These are phyloP conservation scores for Aquilaria sinensis DNA, from an alignment of 345 rosid genomes.

Conservation along the genomic window DNA sequence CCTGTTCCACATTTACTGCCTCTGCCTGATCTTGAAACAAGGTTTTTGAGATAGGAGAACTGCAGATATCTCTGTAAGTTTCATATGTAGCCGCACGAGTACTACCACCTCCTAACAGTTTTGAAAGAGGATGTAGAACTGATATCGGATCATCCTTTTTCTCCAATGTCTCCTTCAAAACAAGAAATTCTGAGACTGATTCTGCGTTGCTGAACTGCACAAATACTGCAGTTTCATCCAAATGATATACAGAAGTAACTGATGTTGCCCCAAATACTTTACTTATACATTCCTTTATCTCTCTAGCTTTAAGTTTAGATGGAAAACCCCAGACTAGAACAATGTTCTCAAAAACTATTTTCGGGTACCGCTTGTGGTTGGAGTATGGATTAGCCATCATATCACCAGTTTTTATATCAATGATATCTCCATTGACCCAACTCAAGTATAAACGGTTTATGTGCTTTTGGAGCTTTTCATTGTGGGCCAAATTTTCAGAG, in stretches of 20 bases:
- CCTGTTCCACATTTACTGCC: constrained; percentile 49
- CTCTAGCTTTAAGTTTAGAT: constrained; percentile 46
- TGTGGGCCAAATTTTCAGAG: constrained; percentile 32
- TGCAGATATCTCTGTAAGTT: constrained; percentile 78
- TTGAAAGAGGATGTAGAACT: constrained; percentile 69
- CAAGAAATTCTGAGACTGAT: constrained; percentile 51
- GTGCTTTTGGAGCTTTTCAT: constrained; percentile 57
- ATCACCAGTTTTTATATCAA: constrained; percentile 51
- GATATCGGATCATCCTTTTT: constrained; percentile 44
- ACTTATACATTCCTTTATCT: constrained; percentile 63
- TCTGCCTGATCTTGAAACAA: constrained; percentile 75
- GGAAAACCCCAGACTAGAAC: constrained; percentile 80
- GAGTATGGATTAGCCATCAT: constrained; percentile 30
- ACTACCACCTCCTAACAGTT: constrained; percentile 68
- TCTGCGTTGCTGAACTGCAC: constrained; percentile 64
- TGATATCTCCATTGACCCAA: constrained; percentile 69
- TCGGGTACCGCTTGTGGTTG: constrained; percentile 16
- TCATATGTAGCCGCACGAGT: constrained; percentile 71
- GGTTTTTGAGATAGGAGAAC: constrained; percentile 55
- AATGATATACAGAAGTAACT: constrained; percentile 45
- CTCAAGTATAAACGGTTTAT: constrained; percentile 73
- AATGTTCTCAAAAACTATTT: constrained; percentile 43
- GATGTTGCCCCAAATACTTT: constrained; percentile 58
- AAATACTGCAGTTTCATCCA: constrained; percentile 74
- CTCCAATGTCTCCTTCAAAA: constrained; percentile 60